These are phyloP conservation scores for Aspergillus conjunctus DNA, from an alignment of 495 filamentous ascomycete species.

Conservation along the genomic window DNA sequence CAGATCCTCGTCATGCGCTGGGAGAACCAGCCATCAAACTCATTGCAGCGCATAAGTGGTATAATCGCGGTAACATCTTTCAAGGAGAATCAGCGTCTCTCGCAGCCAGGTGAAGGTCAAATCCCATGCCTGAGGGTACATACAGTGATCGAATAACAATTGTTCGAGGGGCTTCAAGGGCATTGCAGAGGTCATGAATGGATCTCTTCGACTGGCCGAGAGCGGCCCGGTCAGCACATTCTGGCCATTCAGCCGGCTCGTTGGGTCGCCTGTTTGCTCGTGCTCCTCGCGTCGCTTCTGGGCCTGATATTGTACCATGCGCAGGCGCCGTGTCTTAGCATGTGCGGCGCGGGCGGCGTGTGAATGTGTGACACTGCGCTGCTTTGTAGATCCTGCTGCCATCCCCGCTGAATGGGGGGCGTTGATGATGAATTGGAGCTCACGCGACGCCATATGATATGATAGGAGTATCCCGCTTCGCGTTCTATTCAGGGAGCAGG, in stretches of 20 bases:
- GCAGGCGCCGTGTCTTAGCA: slow-evolving; percentile 25
- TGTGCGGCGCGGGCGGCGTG: slow-evolving; percentile 29
- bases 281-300: slow-evolving; percentile 14
- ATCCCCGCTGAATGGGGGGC: neutral
- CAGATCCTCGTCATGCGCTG: slow-evolving; percentile 13
- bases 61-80: slow-evolving; percentile 21
- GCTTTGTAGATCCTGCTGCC: slow-evolving; percentile 33
- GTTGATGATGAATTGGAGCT: slow-evolving; percentile 11
- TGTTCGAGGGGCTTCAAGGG: slow-evolving; percentile 5
- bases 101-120: neutral
- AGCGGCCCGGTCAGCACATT: neutral
- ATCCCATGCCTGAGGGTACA: neutral
- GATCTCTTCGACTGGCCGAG: slow-evolving; percentile 4
- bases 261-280: neutral
- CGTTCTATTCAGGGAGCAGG: neutral
- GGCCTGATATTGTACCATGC: slow-evolving; percentile 28
- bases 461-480: neutral
- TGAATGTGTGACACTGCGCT: slow-evolving; percentile 30
- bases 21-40: slow-evolving; percentile 12
- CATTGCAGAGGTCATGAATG: slow-evolving; percentile 3
- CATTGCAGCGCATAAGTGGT: slow-evolving; percentile 27
- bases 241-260: neutral
- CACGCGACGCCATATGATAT: neutral
- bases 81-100: neutral
- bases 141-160: slow-evolving; percentile 16